Percentiles rank a stretch among this genome's conserved stretches.
Evolutionary conservation across 1,284 basidiomycete species (phyloP).

Genomic region (Tausonia pullulans): DNA sequence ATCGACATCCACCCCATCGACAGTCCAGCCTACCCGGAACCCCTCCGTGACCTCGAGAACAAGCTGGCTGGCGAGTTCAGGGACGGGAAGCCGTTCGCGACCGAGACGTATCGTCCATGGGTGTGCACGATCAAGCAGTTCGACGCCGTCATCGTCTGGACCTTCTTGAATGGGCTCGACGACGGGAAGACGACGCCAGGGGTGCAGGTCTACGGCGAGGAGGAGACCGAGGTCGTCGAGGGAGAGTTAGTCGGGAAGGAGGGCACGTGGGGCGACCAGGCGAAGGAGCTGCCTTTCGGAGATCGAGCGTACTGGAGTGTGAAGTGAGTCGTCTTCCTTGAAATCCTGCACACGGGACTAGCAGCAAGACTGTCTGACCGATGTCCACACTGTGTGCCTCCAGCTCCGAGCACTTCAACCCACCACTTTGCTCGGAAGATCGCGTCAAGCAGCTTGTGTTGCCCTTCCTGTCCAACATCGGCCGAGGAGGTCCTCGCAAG

Average conservation of each 20-base stretch:
- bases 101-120: slow-evolving; percentile 1
- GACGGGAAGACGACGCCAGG: slow-evolving; percentile 10
- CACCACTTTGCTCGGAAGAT: slow-evolving; percentile 9
- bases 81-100: neutral
- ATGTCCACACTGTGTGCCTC: too few species aligned
- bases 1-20: neutral
- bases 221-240: neutral
- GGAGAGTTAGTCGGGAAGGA: neutral
- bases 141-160: too few species aligned
- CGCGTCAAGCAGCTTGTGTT: slow-evolving; percentile 4
- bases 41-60: neutral
- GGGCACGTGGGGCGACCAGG: slow-evolving; percentile 4
- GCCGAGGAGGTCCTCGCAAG: neutral
- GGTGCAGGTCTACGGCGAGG: neutral
- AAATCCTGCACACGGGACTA: neutral
- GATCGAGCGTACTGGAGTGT: slow-evolving; percentile 12
- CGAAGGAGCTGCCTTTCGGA: slow-evolving; percentile 7
- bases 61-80: neutral
- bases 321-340: neutral
- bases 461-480: slow-evolving; percentile 4
- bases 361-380: neutral
- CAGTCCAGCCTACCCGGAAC: neutral
- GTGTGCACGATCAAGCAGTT: slow-evolving; percentile 1
- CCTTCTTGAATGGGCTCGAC: slow-evolving; percentile 13
- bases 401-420: slow-evolving; percentile 15